Evolutionary conservation across 2,329 filamentous ascomycete genomes (phyloP).

Genomic region (Aspergillus ruber): DNA sequence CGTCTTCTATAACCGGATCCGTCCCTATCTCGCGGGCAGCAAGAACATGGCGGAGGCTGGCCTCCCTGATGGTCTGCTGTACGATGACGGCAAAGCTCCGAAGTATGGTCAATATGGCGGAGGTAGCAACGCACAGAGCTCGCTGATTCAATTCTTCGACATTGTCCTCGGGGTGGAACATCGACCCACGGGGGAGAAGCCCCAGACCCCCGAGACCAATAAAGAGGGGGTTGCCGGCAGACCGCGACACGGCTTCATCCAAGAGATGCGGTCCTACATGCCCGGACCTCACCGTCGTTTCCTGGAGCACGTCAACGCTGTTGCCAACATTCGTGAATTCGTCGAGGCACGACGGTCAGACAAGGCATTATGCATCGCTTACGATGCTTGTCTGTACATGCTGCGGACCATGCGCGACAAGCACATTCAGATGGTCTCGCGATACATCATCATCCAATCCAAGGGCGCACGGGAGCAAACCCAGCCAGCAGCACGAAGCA

Average conservation of each 20-base stretch:
- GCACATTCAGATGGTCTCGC: slow-evolving; percentile 91
- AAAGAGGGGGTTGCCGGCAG: slow-evolving; percentile 41
- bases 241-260: slow-evolving; percentile 79
- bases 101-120: slow-evolving; percentile 80
- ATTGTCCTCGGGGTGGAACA: slow-evolving; percentile 85
- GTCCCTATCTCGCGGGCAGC: slow-evolving; percentile 91
- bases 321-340: slow-evolving; percentile 83
- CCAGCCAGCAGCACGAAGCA: slow-evolving; percentile 52
- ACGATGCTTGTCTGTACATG: slow-evolving; percentile 82
- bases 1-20: slow-evolving; percentile 91
- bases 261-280: slow-evolving; percentile 97
- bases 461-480: slow-evolving; percentile 54
- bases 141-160: slow-evolving; percentile 95
- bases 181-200: slow-evolving; percentile 71
- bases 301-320: slow-evolving; percentile 66
- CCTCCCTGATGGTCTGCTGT: slow-evolving; percentile 77
- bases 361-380: slow-evolving; percentile 66
- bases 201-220: slow-evolving; percentile 32
- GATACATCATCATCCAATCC: slow-evolving; percentile 89
- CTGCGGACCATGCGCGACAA: slow-evolving; percentile 77
- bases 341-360: slow-evolving; percentile 60
- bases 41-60: slow-evolving; percentile 98
- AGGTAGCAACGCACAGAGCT: slow-evolving; percentile 95
- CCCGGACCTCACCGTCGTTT: slow-evolving; percentile 87
- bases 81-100: slow-evolving; percentile 68